phyloP scores from a whole-genome alignment of 441 rosid species.

The Geranium incanum region DNA sequence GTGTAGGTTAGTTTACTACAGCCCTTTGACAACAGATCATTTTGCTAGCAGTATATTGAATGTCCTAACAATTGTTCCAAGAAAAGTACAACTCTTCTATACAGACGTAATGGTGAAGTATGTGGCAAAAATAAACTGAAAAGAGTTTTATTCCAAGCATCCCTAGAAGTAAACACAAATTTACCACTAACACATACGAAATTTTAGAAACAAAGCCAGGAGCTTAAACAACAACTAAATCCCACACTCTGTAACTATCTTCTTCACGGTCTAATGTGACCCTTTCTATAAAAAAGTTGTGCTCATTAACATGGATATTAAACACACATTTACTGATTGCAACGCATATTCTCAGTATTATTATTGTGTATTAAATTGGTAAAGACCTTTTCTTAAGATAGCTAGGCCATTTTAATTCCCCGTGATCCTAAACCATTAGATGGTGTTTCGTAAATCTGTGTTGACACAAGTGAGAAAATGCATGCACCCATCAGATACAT shows the following conservation, averaged over 20 bases:
- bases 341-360: not conserved
- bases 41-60: not conserved
- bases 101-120: not conserved
- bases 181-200: not conserved
- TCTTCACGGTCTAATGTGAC: not conserved
- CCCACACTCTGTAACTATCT: not conserved
- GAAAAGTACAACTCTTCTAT: not conserved
- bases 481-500: not conserved
- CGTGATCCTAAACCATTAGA: not conserved
- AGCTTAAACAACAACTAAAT: not conserved
- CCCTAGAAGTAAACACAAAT: not conserved
- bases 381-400: not conserved
- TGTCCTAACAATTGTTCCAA: not conserved
- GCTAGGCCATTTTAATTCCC: slow-evolving; percentile 2
- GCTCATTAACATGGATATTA: not conserved
- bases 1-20: not conserved
- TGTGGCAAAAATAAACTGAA: not conserved
- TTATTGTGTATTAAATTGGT: not conserved
- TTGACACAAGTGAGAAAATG: not conserved
- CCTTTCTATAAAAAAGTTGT: not conserved
- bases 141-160: not conserved
- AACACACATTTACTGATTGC: not conserved
- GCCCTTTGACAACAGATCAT: not conserved
- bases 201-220: not conserved
- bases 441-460: not conserved